Base-by-base conservation (phyloP, 2,329 filamentous ascomycete species). In the Phialophora expanda region DNA sequence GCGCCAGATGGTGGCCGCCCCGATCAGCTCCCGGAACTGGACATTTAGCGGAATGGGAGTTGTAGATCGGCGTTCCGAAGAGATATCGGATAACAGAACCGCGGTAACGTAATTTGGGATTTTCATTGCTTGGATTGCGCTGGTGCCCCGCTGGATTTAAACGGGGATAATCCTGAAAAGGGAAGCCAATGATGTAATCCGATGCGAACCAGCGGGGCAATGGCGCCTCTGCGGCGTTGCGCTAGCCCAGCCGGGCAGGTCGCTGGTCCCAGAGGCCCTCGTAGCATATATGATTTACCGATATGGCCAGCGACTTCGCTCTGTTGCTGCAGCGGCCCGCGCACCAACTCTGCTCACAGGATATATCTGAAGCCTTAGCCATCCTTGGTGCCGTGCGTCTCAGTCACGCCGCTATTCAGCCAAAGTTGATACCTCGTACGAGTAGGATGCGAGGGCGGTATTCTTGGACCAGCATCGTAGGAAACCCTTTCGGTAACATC, bases 111-210 rank as follows among this genome's bases (percentile, higher is more conserved):
- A 12, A 26, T 12, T 26, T 32, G 30, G 30, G 8, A 7, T 30
- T 26, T 28, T 51, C 48, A 17, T 5, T 26, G 48, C 22, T 2
- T 50, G n/a, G 20, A 50, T 24, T 4, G n/a, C 38, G 34, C n/a
- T 6, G 38, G 24, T 51, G 48, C 48, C 48, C 48, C 48, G 48
- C 48, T 51, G 48, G 48, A 9, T 51, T 12, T 51, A 51, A 26
- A 5, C 48, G 48, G 48, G 20, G 20, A 24, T 51, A 51, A 51
- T 9, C 48, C 12, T 8, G 22, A 11, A 11, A 7, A 8, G 26
- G 20, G 6, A 9, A 12, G 0, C 22, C 20, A 5, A 51, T 51
- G 48, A 51, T 51, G 48, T 17, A 51, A 51, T 51, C 20, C 3
- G 24, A 26, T 51, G 48, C 48, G 9, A 51, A 51, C 48, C 2